phyloP scores from a whole-genome alignment of 1,284 basidiomycete genomes.

The Marasmius fiardii region DNA sequence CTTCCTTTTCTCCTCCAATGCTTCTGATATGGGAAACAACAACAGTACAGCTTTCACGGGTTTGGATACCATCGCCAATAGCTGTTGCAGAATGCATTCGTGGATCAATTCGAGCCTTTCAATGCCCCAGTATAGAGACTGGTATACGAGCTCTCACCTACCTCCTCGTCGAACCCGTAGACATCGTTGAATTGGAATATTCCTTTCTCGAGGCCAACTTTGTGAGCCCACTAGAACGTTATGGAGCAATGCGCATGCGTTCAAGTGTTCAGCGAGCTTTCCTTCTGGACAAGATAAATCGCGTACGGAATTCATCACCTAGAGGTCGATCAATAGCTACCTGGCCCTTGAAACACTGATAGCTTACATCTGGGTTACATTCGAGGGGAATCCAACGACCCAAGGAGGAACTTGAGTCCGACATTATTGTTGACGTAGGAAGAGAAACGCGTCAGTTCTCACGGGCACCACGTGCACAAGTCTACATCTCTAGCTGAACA shows the following conservation, averaged over 20 bases:
- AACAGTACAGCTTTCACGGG: slow-evolving; percentile 14
- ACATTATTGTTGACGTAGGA: too few relatives aligned
- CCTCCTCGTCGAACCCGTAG: slow-evolving; percentile 78
- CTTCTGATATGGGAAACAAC: slow-evolving; percentile 11
- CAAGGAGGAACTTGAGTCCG: neutral
- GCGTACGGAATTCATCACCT: slow-evolving; percentile 54
- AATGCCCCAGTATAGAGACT: too few relatives aligned
- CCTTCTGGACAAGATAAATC: slow-evolving; percentile 7
- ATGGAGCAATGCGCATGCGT: slow-evolving; percentile 2
- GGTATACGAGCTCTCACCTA: slow-evolving; percentile 22
- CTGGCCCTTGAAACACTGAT: slow-evolving; percentile 9
- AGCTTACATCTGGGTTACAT: slow-evolving; percentile 67
- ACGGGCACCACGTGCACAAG: too few relatives aligned
- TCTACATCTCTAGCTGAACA: too few relatives aligned
- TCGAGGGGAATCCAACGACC: slow-evolving; percentile 71
- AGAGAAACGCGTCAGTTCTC: too few relatives aligned
- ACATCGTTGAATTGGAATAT: slow-evolving; percentile 74
- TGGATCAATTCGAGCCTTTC: too few relatives aligned
- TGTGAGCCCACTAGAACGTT: slow-evolving; percentile 66
- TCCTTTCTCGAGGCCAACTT: slow-evolving; percentile 63
- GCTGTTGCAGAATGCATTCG: neutral
- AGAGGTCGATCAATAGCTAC: neutral
- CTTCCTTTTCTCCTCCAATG: slow-evolving; percentile 7
- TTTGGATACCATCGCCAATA: slow-evolving; percentile 11
- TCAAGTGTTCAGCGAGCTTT: neutral